Conservation (phyloP, 129 eudicot species). For the Heracleum sosnowskyi region DNA sequence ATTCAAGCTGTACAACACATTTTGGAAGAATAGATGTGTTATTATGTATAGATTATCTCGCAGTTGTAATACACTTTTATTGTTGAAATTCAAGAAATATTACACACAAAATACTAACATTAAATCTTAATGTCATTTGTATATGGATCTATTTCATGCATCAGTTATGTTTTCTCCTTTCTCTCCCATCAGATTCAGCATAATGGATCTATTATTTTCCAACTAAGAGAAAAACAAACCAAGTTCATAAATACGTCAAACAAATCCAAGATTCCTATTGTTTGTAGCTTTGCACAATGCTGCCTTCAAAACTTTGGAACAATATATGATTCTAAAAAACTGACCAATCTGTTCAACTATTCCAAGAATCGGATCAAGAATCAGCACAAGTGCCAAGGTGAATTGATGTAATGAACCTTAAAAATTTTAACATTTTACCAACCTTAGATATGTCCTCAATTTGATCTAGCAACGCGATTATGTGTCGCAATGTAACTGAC, state of each 20-base stretch:
- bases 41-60: background rate
- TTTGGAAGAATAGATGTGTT: background rate
- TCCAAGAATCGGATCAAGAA: background rate
- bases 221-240: background rate
- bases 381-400: background rate
- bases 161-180: background rate
- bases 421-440: slow-evolving; percentile 5
- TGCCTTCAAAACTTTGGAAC: background rate
- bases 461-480: slow-evolving; percentile 88
- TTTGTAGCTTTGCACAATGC: background rate
- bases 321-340: background rate
- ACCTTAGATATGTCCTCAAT: slow-evolving; percentile 96
- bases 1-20: background rate
- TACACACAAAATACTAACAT: background rate
- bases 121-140: background rate
- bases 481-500: slow-evolving; percentile 91
- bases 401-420: background rate
- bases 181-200: background rate
- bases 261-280: background rate
- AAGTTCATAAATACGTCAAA: background rate
- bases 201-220: background rate
- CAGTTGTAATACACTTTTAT: background rate
- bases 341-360: background rate
- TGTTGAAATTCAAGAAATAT: background rate
- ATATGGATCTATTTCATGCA: background rate